Evolutionary conservation across 495 filamentous ascomycete genomes (phyloP).

Genomic region (Penicillium angulare): DNA sequence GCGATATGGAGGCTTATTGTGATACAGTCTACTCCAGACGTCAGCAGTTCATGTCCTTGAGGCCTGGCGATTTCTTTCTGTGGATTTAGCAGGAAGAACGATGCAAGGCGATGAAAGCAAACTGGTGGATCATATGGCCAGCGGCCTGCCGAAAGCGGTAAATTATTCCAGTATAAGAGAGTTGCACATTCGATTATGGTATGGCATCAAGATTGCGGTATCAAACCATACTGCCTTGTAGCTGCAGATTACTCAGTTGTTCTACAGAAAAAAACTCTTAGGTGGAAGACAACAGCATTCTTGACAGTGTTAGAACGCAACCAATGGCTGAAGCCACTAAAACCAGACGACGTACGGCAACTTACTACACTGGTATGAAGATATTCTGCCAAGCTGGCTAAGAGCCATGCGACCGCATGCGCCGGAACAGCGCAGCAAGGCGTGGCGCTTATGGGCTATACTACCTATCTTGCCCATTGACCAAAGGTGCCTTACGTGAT

Average conservation of each 20-base stretch:
- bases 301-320: neutral
- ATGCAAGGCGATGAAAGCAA: neutral
- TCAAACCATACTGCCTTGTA: constrained; percentile 37
- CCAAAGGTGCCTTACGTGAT: neutral
- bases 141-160: too few relatives aligned
- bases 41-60: too few relatives aligned
- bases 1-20: constrained; percentile 41
- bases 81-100: neutral
- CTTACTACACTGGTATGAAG: constrained; percentile 23
- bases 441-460: constrained; percentile 32
- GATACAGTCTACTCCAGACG: constrained; percentile 35
- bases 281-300: too few relatives aligned
- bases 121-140: neutral
- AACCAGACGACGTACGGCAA: constrained; percentile 39
- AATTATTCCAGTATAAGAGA: too few relatives aligned
- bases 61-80: constrained; percentile 34
- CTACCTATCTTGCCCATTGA: constrained; percentile 14
- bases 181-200: too few relatives aligned
- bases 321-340: constrained; percentile 25
- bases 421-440: constrained; percentile 40
- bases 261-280: neutral
- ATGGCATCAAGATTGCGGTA: constrained; percentile 35
- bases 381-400: neutral
- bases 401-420: constrained; percentile 18
- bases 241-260: constrained; percentile 30